Base-by-base conservation (phyloP, 176 grass and related monocot genomes). In the Zizania latifolia region DNA sequence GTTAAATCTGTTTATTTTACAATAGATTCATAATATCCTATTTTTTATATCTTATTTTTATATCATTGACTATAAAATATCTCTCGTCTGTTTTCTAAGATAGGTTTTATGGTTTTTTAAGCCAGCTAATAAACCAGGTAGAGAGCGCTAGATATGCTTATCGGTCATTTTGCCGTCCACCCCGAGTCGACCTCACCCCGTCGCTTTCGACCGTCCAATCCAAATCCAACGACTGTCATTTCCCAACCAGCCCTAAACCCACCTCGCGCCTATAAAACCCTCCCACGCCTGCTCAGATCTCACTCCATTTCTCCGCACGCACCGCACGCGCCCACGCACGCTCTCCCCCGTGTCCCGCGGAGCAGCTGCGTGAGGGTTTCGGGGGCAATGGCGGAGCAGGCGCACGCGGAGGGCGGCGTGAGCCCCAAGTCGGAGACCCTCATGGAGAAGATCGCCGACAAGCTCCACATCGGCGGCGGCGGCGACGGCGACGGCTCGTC, bases 381-480 rank as follows among this genome's bases (percentile, higher is more conserved):
- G 41, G 7, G 5, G 33, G 44, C 77, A 3, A 94, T 97, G 93
- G 90, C 90, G 75, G 90, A 96, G 75, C 86, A 84, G 68, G 8
- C 70, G 62, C 84, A 81, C 35, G 89, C 61, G n/a, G 85, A 90
- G 43, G 93, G 87, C 58, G 84, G 86, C 62, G 69, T 78, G 26
- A 66, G 75, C 78, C 85, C 76, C 56, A 77, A 83, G 84, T 62
- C 76, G 62, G 83, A 92, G 64, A 59, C 83, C 31, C 58, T 93
- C 2, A 74, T 82, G 70, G 91, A 97, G 80, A 86, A 91, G 86
- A 55, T 97, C 78, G 86, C 82, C 65, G 94, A 93, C 55, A 87
- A 93, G 86, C 56, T 91, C 65, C 91, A 91, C 70, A 61, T 62
- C 63, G 74, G 68, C 53, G 70, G 76, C 57, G 78, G 22, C n/a